Evolutionary conservation across 345 rosid species (phyloP).

Genomic region (Brassica incana): DNA sequence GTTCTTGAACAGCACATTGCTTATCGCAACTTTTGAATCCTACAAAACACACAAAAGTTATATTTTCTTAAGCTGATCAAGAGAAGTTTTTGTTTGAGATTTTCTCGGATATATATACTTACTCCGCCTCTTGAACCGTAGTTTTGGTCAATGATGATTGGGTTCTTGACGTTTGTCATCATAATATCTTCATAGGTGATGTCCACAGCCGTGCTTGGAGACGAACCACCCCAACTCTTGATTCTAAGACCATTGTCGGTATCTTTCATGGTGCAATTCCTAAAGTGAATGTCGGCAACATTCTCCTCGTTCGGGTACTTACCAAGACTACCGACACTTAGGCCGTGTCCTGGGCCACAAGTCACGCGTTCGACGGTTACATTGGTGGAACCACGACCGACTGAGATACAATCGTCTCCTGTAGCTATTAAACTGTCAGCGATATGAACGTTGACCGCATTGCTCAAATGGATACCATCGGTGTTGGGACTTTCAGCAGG

Average conservation of each 20-base stretch:
- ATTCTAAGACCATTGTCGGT: conserved; percentile 42
- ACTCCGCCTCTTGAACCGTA: conserved; percentile 44
- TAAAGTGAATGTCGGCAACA: conserved; percentile 30
- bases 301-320: conserved; percentile 37
- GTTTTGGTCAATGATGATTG: conserved; percentile 43
- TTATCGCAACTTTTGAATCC: conserved; percentile 31
- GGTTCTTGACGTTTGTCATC: conserved; percentile 37
- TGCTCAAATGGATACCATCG: conserved; percentile 41
- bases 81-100: neutral
- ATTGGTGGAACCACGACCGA: conserved; percentile 39
- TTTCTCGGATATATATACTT: conserved; percentile 4
- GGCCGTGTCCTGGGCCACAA: conserved; percentile 41
- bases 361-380: conserved; percentile 34
- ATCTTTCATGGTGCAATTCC: conserved; percentile 26
- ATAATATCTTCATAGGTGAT: conserved; percentile 24
- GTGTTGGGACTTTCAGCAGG: conserved; percentile 55
- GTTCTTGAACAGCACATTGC: conserved; percentile 38
- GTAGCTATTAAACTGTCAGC: conserved; percentile 30
- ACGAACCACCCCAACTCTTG: conserved; percentile 43
- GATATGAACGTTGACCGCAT: conserved; percentile 33
- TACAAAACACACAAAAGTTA: neutral
- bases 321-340: conserved; percentile 44
- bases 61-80: neutral
- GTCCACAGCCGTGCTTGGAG: conserved; percentile 15
- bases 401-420: conserved; percentile 41